Evolutionary conservation across 371 early-diverging fungal genomes (phyloP), one percentile per base, ranked within the genome.

Genomic region (Polyrhizophydium stewartii): DNA sequence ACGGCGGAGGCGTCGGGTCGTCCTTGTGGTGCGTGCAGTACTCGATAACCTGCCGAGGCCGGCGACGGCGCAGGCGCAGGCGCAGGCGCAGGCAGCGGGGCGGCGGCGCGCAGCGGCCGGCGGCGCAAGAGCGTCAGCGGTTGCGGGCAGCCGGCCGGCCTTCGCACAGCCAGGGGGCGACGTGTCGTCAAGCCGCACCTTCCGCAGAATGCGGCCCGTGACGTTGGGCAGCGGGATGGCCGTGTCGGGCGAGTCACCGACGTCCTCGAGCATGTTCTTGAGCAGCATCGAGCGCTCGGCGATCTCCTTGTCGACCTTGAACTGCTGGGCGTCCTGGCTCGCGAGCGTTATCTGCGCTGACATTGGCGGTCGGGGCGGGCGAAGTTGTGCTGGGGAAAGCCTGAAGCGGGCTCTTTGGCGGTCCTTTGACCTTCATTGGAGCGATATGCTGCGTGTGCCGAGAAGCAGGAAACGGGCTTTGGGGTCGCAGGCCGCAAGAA

Each of bases 221-320:
- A 91, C 89, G 66, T 90, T 92, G 13, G 92, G 90, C 21, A 93
- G 74, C 0, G 92, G 92, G 28, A 93, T 86, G 25, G 84, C 67
- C 7, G 67, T 59, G 24, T 58, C 70, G 35, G 60, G 55, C 27
- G 60, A 40, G 21, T 72, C 73, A 85, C 90, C 93, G 62, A 91
- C 81, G 71, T 92, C 94, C 73, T 92, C 94, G 47, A 95, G 78
- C 90, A 96, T 88, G 77, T 92, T 92, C 74, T 91, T 93, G 71
- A 97, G 87, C 61, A 96, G 83, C 35, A 89, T 78, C 53, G 92
- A 92, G 59, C 91, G 89, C 63, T 86, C 85, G 25, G 93, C 93
- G 41, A 93, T 90, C 32, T 83, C 79, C 45, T 82, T 79, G 35
- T 88, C 88, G 19, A 92, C 82, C 35, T 70, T 62, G 67, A 90